phyloP scores from a whole-genome alignment of 2,329 filamentous ascomycete species.

The Apiospora hydei region DNA sequence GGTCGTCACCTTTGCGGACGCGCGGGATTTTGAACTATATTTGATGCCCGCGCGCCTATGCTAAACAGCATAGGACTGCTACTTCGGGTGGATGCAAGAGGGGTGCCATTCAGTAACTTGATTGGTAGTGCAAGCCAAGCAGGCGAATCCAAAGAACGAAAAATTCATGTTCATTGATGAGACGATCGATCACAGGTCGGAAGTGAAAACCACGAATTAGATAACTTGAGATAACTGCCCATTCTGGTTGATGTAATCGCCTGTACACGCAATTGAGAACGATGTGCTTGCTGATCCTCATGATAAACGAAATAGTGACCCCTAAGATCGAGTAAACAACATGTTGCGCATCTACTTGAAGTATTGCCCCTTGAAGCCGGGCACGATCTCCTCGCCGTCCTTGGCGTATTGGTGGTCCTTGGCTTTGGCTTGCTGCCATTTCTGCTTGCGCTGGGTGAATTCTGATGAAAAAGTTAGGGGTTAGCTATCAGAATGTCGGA shows the following conservation, averaged over 20 bases:
- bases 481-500: background rate
- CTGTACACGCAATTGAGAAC: background rate
- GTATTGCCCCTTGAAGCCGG: constrained; percentile 43
- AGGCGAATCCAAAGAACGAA: background rate
- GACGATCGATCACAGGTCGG: too few relatives aligned
- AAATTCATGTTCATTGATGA: background rate
- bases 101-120: constrained; percentile 1
- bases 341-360: constrained; percentile 13
- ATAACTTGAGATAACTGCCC: background rate
- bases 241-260: too few relatives aligned
- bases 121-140: background rate
- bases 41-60: background rate
- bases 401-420: constrained; percentile 35
- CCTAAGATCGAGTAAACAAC: too few relatives aligned
- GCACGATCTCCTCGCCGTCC: constrained; percentile 44
- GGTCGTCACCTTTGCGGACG: background rate
- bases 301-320: too few relatives aligned
- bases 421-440: constrained; percentile 45
- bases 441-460: constrained; percentile 47
- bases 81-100: background rate
- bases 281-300: too few relatives aligned
- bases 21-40: background rate
- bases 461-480: constrained; percentile 31
- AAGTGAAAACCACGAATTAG: background rate
- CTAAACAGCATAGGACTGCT: background rate